Evolutionary conservation across 441 rosid genomes (phyloP).

Genomic region (Lepidium campestre): DNA sequence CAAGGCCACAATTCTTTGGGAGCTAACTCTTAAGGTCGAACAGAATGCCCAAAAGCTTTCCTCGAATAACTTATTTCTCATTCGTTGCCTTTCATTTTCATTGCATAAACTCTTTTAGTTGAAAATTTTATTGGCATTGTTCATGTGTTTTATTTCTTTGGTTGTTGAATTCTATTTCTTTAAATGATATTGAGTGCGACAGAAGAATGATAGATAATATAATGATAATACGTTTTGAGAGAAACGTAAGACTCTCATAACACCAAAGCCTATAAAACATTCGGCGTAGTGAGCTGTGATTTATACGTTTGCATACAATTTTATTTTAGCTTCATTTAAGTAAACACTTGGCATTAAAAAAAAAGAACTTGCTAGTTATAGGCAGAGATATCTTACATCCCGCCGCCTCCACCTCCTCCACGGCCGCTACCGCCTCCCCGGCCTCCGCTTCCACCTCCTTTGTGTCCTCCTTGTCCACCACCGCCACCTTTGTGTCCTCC

Average conservation of each 20-base stretch:
- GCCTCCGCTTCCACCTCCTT: not conserved
- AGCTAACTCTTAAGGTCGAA: too few relatives aligned
- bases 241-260: not conserved
- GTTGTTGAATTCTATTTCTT: not conserved
- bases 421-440: not conserved
- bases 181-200: not conserved
- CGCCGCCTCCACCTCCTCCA: not conserved
- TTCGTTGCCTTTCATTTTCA: not conserved
- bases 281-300: not conserved
- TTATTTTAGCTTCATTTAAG: conserved; percentile 3
- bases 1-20: too few relatives aligned
- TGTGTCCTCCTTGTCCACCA: not conserved
- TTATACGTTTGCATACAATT: not conserved
- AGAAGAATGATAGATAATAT: not conserved
- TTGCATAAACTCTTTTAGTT: not conserved
- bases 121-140: not conserved
- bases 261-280: not conserved
- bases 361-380: not conserved
- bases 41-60: too few relatives aligned
- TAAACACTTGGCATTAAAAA: not conserved
- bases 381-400: not conserved
- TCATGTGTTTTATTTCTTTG: not conserved
- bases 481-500: not conserved
- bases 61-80: not conserved
- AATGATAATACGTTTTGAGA: not conserved